Percentiles rank a stretch among this genome's conserved stretches.
Evolutionary conservation across 129 eudicot species (phyloP).

Genomic region (Daucus carota): DNA sequence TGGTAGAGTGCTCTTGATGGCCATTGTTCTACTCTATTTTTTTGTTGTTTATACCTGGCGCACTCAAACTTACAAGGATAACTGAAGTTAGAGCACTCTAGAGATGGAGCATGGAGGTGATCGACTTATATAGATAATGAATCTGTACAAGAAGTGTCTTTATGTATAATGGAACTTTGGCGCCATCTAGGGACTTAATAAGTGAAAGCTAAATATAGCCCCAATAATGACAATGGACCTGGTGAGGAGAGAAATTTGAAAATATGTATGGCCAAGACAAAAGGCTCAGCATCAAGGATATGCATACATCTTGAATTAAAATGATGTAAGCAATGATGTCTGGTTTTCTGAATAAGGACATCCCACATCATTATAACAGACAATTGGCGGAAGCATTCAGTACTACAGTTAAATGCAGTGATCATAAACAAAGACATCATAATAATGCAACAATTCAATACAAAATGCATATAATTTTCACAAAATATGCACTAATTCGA

Average conservation of each 20-base stretch:
- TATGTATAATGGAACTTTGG: not conserved
- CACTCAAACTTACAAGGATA: not conserved
- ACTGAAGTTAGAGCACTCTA: not conserved
- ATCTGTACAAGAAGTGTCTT: not conserved
- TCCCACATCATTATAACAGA: not conserved
- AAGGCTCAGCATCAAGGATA: not conserved
- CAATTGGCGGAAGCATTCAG: not conserved
- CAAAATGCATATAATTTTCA: not conserved
- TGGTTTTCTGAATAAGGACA: not conserved
- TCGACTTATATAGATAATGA: not conserved
- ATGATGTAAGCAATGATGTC: slow-evolving; percentile 2
- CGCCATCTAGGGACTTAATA: not conserved
- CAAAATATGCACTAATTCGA: no score
- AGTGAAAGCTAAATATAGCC: not conserved
- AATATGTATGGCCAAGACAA: not conserved
- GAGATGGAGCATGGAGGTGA: not conserved
- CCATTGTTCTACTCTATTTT: slow-evolving; percentile 6
- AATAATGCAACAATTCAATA: not conserved
- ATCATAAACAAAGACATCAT: not conserved
- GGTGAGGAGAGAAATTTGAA: not conserved
- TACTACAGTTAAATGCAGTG: not conserved
- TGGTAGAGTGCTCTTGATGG: slow-evolving; percentile 17
- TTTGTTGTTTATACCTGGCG: not conserved
- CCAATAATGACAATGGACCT: not conserved
- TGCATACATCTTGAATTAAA: not conserved